Evolutionary conservation across 176 grass and related monocot genomes (phyloP), one percentile per base, ranked within the genome.

Genomic region (Rhynchospora pubera): DNA sequence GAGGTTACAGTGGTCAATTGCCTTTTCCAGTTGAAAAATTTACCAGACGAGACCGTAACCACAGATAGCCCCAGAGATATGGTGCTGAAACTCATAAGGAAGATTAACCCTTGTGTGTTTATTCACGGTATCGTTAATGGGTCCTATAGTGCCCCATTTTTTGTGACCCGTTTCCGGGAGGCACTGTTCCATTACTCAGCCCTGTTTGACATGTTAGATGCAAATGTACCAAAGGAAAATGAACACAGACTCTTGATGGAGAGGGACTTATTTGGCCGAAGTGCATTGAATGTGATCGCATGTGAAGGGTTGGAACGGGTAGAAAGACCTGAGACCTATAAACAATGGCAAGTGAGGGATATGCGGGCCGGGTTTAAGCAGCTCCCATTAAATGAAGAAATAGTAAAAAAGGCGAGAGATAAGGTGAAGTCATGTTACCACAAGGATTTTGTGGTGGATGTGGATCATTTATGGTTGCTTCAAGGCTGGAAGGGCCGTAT

Each of bases 401-500:
- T 91, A 6, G 10, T 96, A 69, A 80, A 67, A 78, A 28, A 26
- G 10, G 78, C 71, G 23, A 81, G 84, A 56, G 10, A 79, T 9
- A 95, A 92, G 84, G 86, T 90, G 63, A 92, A 87, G 46, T 5
- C 3, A 1, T 81, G 79, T 65, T 95, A 90, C 82, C 93, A 95
- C 82, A 95, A 95, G 83, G 93, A 95, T 86, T 92, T 90, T 79
- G 88, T 95, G 70, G 77, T 95, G 5, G 90, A 95, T 65, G 9
- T 81, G 45, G 90, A 95, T 95, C 84, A 95, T 60, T 46, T 80
- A 15, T 95, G 93, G 93, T 87, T 95, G 60, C 82, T 95, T 84
- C 93, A 95, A 53, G 93, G 93, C 44, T 95, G 93, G 93, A 95
- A 95, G 59, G 93, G 93, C 9, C 93, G 93, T 43, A 92, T 95